Percentiles rank a stretch among this genome's conserved stretches.
Evolutionary conservation across 257 asterid genomes (phyloP).

Genomic region (Eucommia ulmoides): DNA sequence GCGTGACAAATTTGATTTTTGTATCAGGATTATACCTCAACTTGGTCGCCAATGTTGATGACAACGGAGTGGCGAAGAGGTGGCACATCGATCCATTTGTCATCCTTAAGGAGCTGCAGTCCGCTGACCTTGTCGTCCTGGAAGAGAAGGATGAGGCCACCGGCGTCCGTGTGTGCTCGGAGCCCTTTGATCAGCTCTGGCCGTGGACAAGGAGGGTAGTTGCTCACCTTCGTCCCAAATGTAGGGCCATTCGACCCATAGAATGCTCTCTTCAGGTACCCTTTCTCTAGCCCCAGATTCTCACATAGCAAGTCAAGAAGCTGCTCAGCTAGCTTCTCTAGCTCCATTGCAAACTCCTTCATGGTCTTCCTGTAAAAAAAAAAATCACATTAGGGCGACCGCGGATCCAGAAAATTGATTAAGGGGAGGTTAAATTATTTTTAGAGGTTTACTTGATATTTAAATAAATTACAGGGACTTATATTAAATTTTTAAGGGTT

Average conservation of each 20-base stretch:
- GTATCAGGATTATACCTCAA: conserved; percentile 67
- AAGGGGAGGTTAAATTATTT: too few relatives aligned
- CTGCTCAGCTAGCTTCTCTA: conserved; percentile 54
- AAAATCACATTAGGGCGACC: too few relatives aligned
- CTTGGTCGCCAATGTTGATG: conserved; percentile 54
- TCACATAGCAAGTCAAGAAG: conserved; percentile 60
- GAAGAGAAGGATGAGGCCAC: conserved; percentile 61
- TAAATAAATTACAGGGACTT: too few relatives aligned
- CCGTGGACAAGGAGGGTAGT: conserved; percentile 62
- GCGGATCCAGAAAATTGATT: too few relatives aligned
- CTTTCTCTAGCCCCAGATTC: conserved; percentile 63
- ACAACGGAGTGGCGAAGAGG: conserved; percentile 72
- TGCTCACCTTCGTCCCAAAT: conserved; percentile 69
- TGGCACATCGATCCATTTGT: conserved; percentile 57
- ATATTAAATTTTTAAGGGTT: too few relatives aligned
- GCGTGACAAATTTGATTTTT: too few relatives aligned
- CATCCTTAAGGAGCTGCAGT: conserved; percentile 65
- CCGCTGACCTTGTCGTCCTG: conserved; percentile 75
- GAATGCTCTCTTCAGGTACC: conserved; percentile 53
- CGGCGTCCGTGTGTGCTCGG: conserved; percentile 72
- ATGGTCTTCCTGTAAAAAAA: conserved; percentile 38
- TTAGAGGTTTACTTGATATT: too few relatives aligned
- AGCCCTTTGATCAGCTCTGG: conserved; percentile 72
- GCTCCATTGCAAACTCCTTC: conserved; percentile 47
- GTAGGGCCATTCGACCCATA: conserved; percentile 53